Conservation (phyloP, 352 stramenopile species). For the Phytophthora boehmeriae region DNA sequence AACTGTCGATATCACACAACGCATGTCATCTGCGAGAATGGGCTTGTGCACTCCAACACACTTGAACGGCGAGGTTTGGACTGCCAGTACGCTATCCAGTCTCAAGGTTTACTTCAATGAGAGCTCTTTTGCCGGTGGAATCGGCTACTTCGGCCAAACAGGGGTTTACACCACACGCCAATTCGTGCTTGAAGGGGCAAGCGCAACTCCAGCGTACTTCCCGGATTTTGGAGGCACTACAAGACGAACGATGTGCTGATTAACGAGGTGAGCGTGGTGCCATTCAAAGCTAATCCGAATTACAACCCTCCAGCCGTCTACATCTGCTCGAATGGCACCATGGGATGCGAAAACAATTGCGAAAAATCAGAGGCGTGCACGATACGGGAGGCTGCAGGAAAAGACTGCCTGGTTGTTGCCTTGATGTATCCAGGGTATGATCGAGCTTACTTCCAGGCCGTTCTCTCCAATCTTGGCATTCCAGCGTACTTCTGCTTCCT, state of each 20-base stretch:
- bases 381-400: conserved; percentile 26
- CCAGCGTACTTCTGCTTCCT: conserved; percentile 74
- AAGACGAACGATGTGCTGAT: conserved; percentile 43
- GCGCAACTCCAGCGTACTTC: conserved; percentile 29
- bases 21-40: conserved; percentile 36
- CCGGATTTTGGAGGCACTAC: conserved; percentile 65
- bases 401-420: conserved; percentile 49
- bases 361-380: conserved; percentile 51
- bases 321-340: conserved; percentile 34
- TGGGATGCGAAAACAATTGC: conserved; percentile 59
- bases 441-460: conserved; percentile 47
- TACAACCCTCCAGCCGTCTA: conserved; percentile 37
- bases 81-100: conserved; percentile 30
- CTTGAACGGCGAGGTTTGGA: conserved; percentile 64
- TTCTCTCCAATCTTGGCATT: conserved; percentile 52
- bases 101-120: conserved; percentile 59
- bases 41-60: conserved; percentile 60
- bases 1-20: conserved; percentile 24
- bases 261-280: conserved; percentile 19
- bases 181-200: conserved; percentile 30
- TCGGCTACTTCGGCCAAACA: conserved; percentile 49
- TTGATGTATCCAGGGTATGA: conserved; percentile 58
- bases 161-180: conserved; percentile 54
- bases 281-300: conserved; percentile 31
- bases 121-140: conserved; percentile 35